Percentiles rank a stretch among this genome's conserved stretches.
Evolutionary conservation across 306 rosid genomes (phyloP).

Genomic region (Sphenostylis stenocarpa): DNA sequence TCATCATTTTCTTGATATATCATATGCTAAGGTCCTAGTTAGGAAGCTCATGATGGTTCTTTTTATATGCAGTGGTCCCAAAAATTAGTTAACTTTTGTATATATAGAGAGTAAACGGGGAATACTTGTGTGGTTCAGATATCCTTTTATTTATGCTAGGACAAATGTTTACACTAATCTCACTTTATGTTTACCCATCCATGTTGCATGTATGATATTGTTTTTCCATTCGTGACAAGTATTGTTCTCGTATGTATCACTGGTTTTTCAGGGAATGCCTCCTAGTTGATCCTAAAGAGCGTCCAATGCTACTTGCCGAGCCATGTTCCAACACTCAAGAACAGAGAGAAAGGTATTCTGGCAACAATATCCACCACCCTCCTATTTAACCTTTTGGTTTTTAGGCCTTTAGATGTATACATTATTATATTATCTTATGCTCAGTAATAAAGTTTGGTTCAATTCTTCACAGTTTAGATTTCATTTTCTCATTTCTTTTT

Average conservation of each 20-base stretch:
- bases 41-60: background rate
- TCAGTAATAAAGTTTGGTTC: constrained; percentile 19
- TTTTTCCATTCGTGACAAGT: background rate
- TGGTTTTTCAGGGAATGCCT: constrained; percentile 71
- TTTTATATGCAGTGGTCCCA: background rate
- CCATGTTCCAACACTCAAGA: constrained; percentile 84
- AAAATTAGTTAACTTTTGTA: background rate
- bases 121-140: background rate
- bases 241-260: background rate
- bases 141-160: constrained; percentile 4
- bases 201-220: background rate
- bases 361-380: too few relatives aligned
- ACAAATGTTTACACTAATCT: background rate
- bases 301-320: constrained; percentile 97
- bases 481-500: constrained; percentile 11
- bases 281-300: constrained; percentile 88
- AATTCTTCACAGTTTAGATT: background rate
- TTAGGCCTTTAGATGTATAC: background rate
- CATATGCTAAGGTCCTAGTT: background rate
- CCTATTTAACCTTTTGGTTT: background rate
- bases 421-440: background rate
- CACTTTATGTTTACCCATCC: background rate
- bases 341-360: constrained; percentile 81
- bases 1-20: constrained; percentile 5
- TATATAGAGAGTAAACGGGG: background rate